A percentile compares a stretch with the other conserved stretches of the same genome.
Evolutionary conservation across 345 rosid genomes (phyloP).

Genomic region (Dipteronia sinensis): DNA sequence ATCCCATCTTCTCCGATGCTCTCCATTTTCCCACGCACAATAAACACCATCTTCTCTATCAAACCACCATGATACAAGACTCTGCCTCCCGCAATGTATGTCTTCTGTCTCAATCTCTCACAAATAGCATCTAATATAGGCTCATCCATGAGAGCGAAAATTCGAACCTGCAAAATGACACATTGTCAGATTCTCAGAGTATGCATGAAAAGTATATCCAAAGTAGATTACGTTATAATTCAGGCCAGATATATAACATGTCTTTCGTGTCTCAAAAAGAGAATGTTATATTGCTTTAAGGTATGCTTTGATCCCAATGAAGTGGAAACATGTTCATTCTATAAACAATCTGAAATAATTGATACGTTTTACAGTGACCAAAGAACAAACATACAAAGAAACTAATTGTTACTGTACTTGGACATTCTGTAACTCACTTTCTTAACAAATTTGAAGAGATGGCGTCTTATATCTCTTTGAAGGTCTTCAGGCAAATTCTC

Average conservation of each 20-base stretch:
- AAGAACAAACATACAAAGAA: background rate
- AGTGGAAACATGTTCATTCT: background rate
- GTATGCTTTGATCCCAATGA: background rate
- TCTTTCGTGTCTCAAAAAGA: background rate
- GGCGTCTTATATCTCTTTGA: constrained; percentile 86
- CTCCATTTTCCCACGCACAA: constrained; percentile 82
- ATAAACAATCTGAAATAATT: background rate
- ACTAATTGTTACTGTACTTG: background rate
- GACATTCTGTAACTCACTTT: constrained; percentile 45
- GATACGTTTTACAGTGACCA: constrained; percentile 7
- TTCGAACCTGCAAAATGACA: constrained; percentile 57
- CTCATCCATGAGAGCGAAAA: constrained; percentile 73
- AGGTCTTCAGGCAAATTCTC: constrained; percentile 87
- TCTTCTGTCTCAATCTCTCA: constrained; percentile 72
- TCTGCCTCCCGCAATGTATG: constrained; percentile 63
- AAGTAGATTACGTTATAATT: background rate
- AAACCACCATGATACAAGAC: constrained; percentile 57
- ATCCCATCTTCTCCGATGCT: constrained; percentile 65
- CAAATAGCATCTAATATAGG: constrained; percentile 68
- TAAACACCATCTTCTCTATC: constrained; percentile 81
- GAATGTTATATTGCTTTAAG: background rate
- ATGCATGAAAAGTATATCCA: background rate
- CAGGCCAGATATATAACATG: too few species aligned
- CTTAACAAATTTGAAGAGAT: constrained; percentile 78
- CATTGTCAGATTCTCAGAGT: background rate